phyloP scores from a whole-genome alignment of 176 grass and related monocot genomes.

The Bromus sterilis region DNA sequence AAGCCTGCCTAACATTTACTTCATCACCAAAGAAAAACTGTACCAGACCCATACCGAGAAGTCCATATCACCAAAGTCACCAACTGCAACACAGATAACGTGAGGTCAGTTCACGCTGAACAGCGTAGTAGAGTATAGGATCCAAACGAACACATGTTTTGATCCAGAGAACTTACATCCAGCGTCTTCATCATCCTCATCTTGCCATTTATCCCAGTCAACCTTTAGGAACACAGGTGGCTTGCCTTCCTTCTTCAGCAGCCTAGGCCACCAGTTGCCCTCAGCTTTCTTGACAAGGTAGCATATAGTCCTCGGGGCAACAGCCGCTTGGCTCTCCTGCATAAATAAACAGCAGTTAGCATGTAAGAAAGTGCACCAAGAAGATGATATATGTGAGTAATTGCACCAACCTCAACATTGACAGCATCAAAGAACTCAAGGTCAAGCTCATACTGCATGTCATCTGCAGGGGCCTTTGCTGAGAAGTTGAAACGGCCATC shows the following conservation, averaged over 20 bases:
- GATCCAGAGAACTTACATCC: slow-evolving; percentile 39
- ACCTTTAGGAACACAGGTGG: slow-evolving; percentile 79
- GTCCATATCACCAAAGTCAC: slow-evolving; percentile 78
- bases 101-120: background rate
- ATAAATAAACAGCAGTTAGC: slow-evolving; percentile 15
- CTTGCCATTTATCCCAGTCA: slow-evolving; percentile 97
- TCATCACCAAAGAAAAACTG: background rate
- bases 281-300: slow-evolving; percentile 79
- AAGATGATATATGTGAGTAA: background rate
- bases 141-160: background rate
- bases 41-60: slow-evolving; percentile 55
- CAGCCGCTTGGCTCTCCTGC: slow-evolving; percentile 77
- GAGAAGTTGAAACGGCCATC: slow-evolving; percentile 73
- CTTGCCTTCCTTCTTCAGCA: slow-evolving; percentile 65
- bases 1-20: background rate
- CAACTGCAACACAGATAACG: slow-evolving; percentile 32
- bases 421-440: slow-evolving; percentile 80
- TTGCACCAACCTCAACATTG: slow-evolving; percentile 55
- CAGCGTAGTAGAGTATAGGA: background rate
- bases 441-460: slow-evolving; percentile 60
- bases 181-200: slow-evolving; percentile 79
- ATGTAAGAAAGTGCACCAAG: background rate
- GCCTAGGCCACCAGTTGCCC: slow-evolving; percentile 70
- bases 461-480: slow-evolving; percentile 48
- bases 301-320: slow-evolving; percentile 69